Conservation (phyloP, 1,139 yeast species). For the Pichia sp. region DNA sequence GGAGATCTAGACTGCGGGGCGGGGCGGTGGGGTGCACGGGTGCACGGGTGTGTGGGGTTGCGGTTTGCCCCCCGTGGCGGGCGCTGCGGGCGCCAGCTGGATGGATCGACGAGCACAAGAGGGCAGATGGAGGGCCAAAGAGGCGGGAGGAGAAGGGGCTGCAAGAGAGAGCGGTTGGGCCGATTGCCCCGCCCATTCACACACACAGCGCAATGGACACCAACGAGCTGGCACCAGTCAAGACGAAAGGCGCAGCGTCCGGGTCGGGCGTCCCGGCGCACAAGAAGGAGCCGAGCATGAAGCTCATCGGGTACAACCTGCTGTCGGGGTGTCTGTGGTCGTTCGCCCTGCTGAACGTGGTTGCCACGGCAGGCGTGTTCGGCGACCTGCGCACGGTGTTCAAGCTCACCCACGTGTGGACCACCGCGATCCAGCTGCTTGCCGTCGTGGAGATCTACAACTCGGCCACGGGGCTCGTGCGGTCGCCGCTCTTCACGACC, state of each 20-base stretch:
- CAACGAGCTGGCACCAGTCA: background rate
- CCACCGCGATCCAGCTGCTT: conserved; percentile 71
- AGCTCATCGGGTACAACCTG: conserved; percentile 48
- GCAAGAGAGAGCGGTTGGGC: no score
- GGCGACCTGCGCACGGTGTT: conserved; percentile 60
- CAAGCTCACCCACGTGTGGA: conserved; percentile 52
- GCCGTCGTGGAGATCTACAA: conserved; percentile 82
- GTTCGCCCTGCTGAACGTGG: conserved; percentile 47
- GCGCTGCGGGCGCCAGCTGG: no score
- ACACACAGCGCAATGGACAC: background rate
- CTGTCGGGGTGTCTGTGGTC: conserved; percentile 67
- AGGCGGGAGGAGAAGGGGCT: no score
- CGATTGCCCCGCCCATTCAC: no score
- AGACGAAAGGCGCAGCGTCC: background rate
- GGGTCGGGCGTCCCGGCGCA: no score
- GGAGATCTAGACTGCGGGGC: no score
- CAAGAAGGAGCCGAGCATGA: conserved; percentile 4
- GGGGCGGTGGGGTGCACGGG: background rate
- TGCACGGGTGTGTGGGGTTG: background rate
- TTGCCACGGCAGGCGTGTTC: conserved; percentile 34
- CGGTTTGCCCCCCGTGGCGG: no score
- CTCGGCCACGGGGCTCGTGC: conserved; percentile 71
- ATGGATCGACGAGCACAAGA: background rate
- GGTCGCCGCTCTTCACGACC: conserved; percentile 81
- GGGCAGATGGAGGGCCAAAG: background rate